phyloP scores from a whole-genome alignment of 495 filamentous ascomycete genomes.

The Penicillium fimorum region DNA sequence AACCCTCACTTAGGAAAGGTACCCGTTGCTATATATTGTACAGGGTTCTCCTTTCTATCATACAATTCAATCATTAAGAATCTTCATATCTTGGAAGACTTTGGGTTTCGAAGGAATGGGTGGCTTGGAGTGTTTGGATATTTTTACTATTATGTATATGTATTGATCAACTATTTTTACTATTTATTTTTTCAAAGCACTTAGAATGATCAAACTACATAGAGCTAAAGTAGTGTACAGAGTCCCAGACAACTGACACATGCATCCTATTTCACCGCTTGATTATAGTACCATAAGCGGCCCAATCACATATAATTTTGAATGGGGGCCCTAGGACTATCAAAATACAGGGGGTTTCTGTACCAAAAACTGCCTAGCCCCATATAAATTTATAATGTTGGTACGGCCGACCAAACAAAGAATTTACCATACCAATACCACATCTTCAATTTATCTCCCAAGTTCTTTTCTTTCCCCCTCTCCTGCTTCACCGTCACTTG shows the following conservation, averaged over 20 bases:
- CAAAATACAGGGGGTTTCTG: conserved; percentile 1
- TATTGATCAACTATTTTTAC: no score
- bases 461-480: conserved; percentile 14
- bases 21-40: no score
- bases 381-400: conserved; percentile 1
- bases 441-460: conserved; percentile 14
- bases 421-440: conserved; percentile 19
- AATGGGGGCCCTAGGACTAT: no score
- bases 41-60: background rate
- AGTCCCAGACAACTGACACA: no score
- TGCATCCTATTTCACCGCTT: no score
- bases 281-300: no score
- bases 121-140: background rate
- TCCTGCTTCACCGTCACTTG: conserved; percentile 21
- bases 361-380: conserved; percentile 8
- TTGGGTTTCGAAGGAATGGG: background rate
- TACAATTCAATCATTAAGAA: background rate
- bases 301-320: no score
- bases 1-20: conserved; percentile 28
- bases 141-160: no score
- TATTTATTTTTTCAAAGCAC: no score
- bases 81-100: background rate
- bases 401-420: conserved; percentile 1
- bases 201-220: no score
- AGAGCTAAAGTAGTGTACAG: no score